These are phyloP conservation scores for Macrocybe sp. DNA, from an alignment of 1,284 basidiomycete genomes.

Conservation along the genomic window DNA sequence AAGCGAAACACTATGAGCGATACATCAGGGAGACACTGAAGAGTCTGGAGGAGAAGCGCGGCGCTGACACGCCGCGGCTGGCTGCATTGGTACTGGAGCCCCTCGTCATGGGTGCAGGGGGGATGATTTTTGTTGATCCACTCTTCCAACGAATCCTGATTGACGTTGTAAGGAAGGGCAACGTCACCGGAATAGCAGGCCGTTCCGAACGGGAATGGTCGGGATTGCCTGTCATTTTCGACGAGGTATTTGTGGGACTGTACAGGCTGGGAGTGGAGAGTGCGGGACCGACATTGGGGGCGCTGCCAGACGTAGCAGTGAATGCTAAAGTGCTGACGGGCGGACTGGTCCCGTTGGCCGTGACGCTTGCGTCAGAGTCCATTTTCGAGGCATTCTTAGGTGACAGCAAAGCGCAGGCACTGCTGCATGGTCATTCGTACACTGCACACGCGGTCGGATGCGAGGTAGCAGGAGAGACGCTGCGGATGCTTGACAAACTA, in stretches of 20 bases:
- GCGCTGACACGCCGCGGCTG: constrained; percentile 34
- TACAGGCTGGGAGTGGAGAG: constrained; percentile 80
- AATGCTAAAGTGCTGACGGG: constrained; percentile 96
- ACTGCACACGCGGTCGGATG: constrained; percentile 92
- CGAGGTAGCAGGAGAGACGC: constrained; percentile 81
- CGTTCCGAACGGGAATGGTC: constrained; percentile 38
- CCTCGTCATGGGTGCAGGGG: constrained; percentile 91
- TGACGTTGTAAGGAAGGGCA: constrained; percentile 66
- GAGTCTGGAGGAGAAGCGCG: constrained; percentile 30
- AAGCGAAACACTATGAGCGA: constrained; percentile 62
- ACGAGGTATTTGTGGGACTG: constrained; percentile 94
- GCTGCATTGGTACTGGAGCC: constrained; percentile 89
- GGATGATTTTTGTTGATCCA: constrained; percentile 97
- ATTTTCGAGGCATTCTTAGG: constrained; percentile 83
- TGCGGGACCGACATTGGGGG: constrained; percentile 62
- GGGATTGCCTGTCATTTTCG: constrained; percentile 89
- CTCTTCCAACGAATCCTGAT: constrained; percentile 90
- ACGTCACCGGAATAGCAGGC: constrained; percentile 1
- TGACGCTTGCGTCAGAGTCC: constrained; percentile 75
- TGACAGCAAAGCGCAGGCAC: constrained; percentile 75
- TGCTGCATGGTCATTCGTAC: constrained; percentile 95
- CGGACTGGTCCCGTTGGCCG: constrained; percentile 84
- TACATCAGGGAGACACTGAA: constrained; percentile 57
- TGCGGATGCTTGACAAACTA: constrained; percentile 60
- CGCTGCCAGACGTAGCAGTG: constrained; percentile 82